Base-by-base conservation (phyloP, 2,329 filamentous ascomycete genomes). In the Penicillium sp. region DNA sequence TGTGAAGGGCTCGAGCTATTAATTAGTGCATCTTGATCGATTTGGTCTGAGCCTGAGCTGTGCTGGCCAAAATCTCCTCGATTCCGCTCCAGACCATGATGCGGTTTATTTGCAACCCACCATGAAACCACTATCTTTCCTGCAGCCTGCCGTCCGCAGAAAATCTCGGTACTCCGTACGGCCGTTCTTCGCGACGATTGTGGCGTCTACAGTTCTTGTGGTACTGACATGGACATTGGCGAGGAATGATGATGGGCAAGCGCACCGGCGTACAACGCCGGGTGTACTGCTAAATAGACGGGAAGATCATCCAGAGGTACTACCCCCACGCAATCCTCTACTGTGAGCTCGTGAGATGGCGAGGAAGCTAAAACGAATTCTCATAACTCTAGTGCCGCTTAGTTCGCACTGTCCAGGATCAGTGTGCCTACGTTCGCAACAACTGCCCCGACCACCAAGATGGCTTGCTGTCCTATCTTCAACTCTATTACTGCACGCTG, bases 391-490 rank as follows among this genome's bases (percentile, higher is more conserved):
- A 89, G 70, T 98, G 92, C 60, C 82, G 81, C 42, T 69, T 85
- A 22, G 86, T 98, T 38, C 86, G 92, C 62, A 67, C 76, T 32
- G 83, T 80, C 35, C 57, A 72, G 42, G 84, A 98, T 61, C 79
- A 95, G 67, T 98, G 92, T 70, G 80, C 80, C 51, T 96, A 92
- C 65, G 79, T 96, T 41, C 79, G 74, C 50, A 72, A 74, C 39
- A 84, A 95, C 62, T 98, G 92, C 64, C 72, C 76, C 22, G 87
- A 93, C 55, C 87, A 95, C 60, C 85, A 95, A 66, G 85, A 89
- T 37, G 90, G 92, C 18, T 76, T 96, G 45, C 69, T 95, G 41
- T 84, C 86, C 16, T 98, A 98, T 65, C 77, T 96, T 31, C 75
- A 80, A 13, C 73, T 96, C 37, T 98, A 95, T 71, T 98, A 95